Evolutionary conservation across 2,329 filamentous ascomycete genomes (phyloP).

Genomic region (Orbilia blumenaviensis): DNA sequence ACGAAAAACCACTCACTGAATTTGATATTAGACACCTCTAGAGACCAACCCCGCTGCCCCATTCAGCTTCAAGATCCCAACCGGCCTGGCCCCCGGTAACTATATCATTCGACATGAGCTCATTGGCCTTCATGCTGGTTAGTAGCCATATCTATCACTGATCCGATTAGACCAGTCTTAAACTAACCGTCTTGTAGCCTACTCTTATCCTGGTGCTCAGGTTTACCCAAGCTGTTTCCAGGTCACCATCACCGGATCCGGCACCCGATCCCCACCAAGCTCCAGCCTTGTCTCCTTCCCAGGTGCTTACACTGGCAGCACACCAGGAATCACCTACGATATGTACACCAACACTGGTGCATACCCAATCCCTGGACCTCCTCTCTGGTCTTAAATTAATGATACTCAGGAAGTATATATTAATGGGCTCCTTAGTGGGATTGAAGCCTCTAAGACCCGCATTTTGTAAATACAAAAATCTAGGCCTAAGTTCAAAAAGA

Average conservation of each 20-base stretch:
- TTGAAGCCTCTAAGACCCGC: neutral
- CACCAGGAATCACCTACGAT: slow-evolving; percentile 67
- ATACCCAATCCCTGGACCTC: slow-evolving; percentile 60
- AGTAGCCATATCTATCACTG: neutral
- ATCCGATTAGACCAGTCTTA: neutral
- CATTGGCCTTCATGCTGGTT: slow-evolving; percentile 66
- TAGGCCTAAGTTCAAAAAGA: neutral
- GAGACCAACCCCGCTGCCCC: slow-evolving; percentile 59
- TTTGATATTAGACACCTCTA: slow-evolving; percentile 53
- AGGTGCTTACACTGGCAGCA: slow-evolving; percentile 66
- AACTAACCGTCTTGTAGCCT: slow-evolving; percentile 56
- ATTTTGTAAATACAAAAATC: neutral
- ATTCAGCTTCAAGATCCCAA: slow-evolving; percentile 67
- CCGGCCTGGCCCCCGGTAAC: slow-evolving; percentile 66
- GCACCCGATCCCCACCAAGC: slow-evolving; percentile 18
- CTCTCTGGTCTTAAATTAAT: slow-evolving; percentile 57
- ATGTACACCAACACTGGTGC: slow-evolving; percentile 63
- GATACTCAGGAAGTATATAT: slow-evolving; percentile 2
- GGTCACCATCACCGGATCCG: slow-evolving; percentile 65
- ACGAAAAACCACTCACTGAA: neutral
- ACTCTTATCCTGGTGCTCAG: slow-evolving; percentile 66
- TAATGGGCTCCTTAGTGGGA: neutral
- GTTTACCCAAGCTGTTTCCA: slow-evolving; percentile 70
- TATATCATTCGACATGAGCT: slow-evolving; percentile 70
- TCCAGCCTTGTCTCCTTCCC: slow-evolving; percentile 65